Percentiles rank a stretch among this genome's conserved stretches.
These are phyloP conservation scores for Globisporangium camurandrum DNA, from an alignment of 352 stramenopile species.

Conservation along the genomic window DNA sequence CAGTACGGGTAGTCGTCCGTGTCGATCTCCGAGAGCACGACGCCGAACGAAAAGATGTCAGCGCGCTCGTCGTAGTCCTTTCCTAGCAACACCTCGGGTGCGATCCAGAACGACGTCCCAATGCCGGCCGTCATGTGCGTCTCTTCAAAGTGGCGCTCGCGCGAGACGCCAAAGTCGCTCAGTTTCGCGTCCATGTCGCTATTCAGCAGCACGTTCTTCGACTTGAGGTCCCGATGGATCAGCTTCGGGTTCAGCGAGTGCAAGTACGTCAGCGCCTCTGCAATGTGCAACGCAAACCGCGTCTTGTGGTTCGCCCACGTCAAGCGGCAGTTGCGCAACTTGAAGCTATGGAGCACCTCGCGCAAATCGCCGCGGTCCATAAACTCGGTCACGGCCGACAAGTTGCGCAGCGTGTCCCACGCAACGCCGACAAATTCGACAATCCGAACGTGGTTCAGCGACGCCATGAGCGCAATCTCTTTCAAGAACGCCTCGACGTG, in stretches of 20 bases:
- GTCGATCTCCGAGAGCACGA: constrained; percentile 49
- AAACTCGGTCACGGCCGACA: constrained; percentile 58
- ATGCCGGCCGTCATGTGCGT: constrained; percentile 66
- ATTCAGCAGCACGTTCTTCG: constrained; percentile 25
- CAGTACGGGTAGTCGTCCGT: constrained; percentile 60
- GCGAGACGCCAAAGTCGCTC: constrained; percentile 73
- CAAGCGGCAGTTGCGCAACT: constrained; percentile 28
- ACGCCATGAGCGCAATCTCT: constrained; percentile 62
- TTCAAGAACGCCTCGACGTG: constrained; percentile 54
- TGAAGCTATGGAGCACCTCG: constrained; percentile 42
- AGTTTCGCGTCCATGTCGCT: constrained; percentile 58
- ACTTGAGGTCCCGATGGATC: constrained; percentile 26
- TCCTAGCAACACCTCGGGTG: constrained; percentile 50
- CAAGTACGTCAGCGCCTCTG: constrained; percentile 51
- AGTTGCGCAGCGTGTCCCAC: constrained; percentile 50
- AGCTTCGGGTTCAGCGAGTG: constrained; percentile 58
- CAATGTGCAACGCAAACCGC: constrained; percentile 44
- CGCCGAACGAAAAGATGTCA: constrained; percentile 47
- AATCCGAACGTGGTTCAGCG: constrained; percentile 46
- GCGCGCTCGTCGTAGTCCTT: constrained; percentile 47
- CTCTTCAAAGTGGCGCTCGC: constrained; percentile 44
- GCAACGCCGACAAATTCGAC: constrained; percentile 63
- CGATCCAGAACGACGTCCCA: constrained; percentile 69
- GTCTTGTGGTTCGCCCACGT: constrained; percentile 52
- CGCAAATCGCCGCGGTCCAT: constrained; percentile 68